Conservation (phyloP, 2,329 filamentous ascomycete genomes). For the Aureobasidium leucospermi region DNA sequence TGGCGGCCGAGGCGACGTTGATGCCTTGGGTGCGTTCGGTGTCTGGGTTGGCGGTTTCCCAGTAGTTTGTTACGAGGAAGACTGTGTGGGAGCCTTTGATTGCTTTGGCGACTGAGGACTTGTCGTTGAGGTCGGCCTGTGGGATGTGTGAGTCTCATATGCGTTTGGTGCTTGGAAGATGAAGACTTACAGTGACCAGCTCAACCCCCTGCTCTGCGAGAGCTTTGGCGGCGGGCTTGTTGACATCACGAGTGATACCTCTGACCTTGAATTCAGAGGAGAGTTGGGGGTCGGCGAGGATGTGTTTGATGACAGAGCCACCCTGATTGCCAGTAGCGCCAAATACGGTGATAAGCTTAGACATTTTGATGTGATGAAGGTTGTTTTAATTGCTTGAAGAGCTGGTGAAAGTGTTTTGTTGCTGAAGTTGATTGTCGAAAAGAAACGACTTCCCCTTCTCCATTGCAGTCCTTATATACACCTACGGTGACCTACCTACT, state of each 20-base stretch:
- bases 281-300: conserved; percentile 38
- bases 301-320: conserved; percentile 43
- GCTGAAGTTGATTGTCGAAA: too few species aligned
- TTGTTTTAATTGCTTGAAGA: too few species aligned
- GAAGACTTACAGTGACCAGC: conserved; percentile 29
- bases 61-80: conserved; percentile 48
- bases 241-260: conserved; percentile 47
- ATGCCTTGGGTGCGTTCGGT: conserved; percentile 28
- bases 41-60: conserved; percentile 32
- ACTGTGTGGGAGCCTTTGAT: conserved; percentile 43
- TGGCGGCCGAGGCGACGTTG: conserved; percentile 27
- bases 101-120: conserved; percentile 37
- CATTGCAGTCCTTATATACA: too few species aligned
- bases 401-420: too few species aligned
- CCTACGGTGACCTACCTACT: too few species aligned
- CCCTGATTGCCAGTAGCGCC: conserved; percentile 57
- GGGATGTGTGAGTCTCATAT: too few species aligned
- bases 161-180: neutral
- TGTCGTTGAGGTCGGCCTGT: conserved; percentile 45
- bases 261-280: conserved; percentile 46
- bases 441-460: too few species aligned
- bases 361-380: neutral
- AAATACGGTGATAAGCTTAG: conserved; percentile 39
- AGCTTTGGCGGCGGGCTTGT: conserved; percentile 37
- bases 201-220: conserved; percentile 43